Evolutionary conservation across 108 stramenopile species (phyloP), one percentile per base, ranked within the genome.

Genomic region (Chaetoceros tenuissimus): DNA sequence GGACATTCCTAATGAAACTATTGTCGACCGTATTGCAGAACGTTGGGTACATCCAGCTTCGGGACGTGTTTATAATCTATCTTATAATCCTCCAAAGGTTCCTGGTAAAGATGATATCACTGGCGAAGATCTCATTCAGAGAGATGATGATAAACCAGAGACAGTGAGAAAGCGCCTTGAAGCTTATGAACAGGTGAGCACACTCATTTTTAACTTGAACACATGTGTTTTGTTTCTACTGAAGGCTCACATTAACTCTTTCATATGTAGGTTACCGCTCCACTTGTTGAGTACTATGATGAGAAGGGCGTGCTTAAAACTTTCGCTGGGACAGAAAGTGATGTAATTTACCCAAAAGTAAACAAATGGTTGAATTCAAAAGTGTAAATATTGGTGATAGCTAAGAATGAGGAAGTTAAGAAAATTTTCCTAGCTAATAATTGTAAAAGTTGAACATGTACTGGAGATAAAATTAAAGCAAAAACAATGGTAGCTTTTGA

Each of bases 71-170:
- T 99, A 99, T 66, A 89, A 84, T 34, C 96, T 95, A 62, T 80
- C 92, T 20, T 98, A 96, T 83, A 90, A 94, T 44, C 96, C 98
- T 8, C 98, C 98, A 21, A 95, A 95, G 67, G 70, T 70, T 3
- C 46, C 59, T 19, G 93, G 96, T 1, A 28, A 63, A 47, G 96
- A 97, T 55, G 97, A 99, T 62, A 80, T 80, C 28, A 99, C 98
- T 17, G 94, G 95, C 3, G 98, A 98, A 74, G 64, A 66, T 1
- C 73, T 99, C 19, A 81, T 96, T n/a, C 96, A 95, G 59, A 72
- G 98, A 25, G 87, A 93, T 20, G 98, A 99, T 71, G 97, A 98
- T 71, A 89, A 93, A 62, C 94, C 95, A 0, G 96, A 89, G 57
- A 76, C 68, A 34, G 86, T 97, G 10, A 62, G 84, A 40, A 71